Base-by-base conservation (phyloP, 1,284 basidiomycete species). In the Pulveroboletus ridleyi region DNA sequence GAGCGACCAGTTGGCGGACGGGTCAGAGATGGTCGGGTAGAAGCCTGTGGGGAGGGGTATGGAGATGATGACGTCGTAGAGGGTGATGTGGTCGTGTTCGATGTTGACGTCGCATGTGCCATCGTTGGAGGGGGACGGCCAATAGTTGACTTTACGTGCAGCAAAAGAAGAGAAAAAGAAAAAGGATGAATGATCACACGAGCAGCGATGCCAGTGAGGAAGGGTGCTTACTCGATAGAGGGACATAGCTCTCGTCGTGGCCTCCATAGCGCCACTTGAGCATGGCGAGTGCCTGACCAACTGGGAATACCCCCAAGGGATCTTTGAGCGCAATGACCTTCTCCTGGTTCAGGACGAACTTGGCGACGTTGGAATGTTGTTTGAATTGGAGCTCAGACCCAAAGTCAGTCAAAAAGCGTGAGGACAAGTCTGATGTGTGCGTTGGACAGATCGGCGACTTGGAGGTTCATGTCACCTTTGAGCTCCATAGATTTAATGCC, bases 291-390 rank as follows among this genome's bases (percentile, higher is more conserved):
- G 88, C 84, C 77, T 97, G 95, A 39, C 91, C 90, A 62, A 98
- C 89, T 1, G 95, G 97, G 87, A 98, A 98, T 14, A 88, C 82
- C 69, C 90, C 85, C 59, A 88, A 86, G 3, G 91, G 76, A 75
- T 99, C 96, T 78, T 96, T 96, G 70, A 99, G 83, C 11, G 90
- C 90, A 62, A 99, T 86, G 46, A 92, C 80, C 57, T 92, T 88
- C 55, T 81, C 80, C 63, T 88, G 80, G 2, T 86, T 86, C 59
- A 91, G 89, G 1, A 82, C 83, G 67, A 96, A 95, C 80, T 96
- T 98, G 71, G 91, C 94, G 10, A 98, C 93, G 67, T 98, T 93
- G 11, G 97, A 96, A 74, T 98, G 96, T 72, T 98, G 96, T 81
- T 98, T 98, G 86, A 96, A 98, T 78, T 96, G 95, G 47, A 98